Evolutionary conservation across 495 filamentous ascomycete species (phyloP).

Genomic region (Chaetomium cochliodes): DNA sequence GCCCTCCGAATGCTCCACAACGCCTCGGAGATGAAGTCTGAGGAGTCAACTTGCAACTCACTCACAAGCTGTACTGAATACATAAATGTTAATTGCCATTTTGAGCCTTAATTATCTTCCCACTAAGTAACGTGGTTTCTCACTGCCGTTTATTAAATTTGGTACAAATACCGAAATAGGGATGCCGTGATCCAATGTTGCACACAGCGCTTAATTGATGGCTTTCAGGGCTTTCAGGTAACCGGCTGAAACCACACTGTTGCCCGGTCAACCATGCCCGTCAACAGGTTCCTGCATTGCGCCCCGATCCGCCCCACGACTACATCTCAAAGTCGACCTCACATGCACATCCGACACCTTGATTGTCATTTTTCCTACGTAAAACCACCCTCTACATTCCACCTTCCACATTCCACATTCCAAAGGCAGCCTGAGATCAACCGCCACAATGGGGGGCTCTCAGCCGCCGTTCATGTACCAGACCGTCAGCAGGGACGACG

Average conservation of each 20-base stretch:
- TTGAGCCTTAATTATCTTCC: background rate
- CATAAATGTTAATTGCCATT: no score
- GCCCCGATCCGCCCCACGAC: background rate
- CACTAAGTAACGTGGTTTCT: background rate
- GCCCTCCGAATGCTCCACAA: slow-evolving; percentile 16
- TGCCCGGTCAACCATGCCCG: slow-evolving; percentile 21
- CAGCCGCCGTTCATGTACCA: slow-evolving; percentile 79
- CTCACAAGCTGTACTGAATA: no score
- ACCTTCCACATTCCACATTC: background rate
- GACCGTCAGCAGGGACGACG: slow-evolving; percentile 44
- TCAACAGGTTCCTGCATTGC: background rate
- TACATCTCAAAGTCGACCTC: background rate
- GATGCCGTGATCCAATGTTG: background rate
- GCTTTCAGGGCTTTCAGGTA: no score
- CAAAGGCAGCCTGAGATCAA: background rate
- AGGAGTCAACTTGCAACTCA: background rate
- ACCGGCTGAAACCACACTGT: slow-evolving; percentile 8
- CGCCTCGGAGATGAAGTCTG: background rate
- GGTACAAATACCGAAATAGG: no score
- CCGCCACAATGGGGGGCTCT: slow-evolving; percentile 53
- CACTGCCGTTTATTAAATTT: background rate
- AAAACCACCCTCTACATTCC: no score
- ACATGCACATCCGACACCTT: background rate
- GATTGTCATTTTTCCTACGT: background rate
- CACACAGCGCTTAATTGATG: slow-evolving; percentile 13